These are phyloP conservation scores for Scheffersomyces parashehatae DNA, from an alignment of 1,139 yeast species.

Conservation along the genomic window DNA sequence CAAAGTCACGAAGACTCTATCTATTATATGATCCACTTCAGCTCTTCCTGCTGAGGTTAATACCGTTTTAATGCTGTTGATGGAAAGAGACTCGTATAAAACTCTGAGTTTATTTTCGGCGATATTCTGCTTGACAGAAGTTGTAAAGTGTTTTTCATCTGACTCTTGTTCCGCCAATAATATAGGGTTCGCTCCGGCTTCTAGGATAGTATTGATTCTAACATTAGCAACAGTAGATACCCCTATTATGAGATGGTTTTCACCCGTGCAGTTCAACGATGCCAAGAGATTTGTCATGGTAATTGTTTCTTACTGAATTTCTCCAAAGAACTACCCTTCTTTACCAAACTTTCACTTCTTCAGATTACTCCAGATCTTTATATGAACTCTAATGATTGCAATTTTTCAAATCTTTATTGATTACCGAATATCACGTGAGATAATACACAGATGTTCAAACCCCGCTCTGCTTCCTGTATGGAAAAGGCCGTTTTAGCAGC, in stretches of 20 bases:
- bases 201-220: slow-evolving; percentile 50
- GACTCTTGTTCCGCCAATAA: slow-evolving; percentile 30
- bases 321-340: no score
- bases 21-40: slow-evolving; percentile 65
- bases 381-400: no score
- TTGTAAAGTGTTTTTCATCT: slow-evolving; percentile 18
- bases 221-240: slow-evolving; percentile 50
- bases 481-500: no score
- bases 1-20: slow-evolving; percentile 68
- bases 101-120: slow-evolving; percentile 25
- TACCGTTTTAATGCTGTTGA: slow-evolving; percentile 15
- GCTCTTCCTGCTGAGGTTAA: slow-evolving; percentile 60
- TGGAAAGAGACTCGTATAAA: slow-evolving; percentile 34
- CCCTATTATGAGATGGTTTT: slow-evolving; percentile 66
- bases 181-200: slow-evolving; percentile 60
- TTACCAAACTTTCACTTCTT: no score
- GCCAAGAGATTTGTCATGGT: slow-evolving; percentile 43
- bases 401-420: neutral
- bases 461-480: neutral
- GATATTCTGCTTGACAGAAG: slow-evolving; percentile 21
- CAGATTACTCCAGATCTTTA: no score
- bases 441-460: neutral
- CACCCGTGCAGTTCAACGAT: slow-evolving; percentile 52
- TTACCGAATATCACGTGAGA: slow-evolving; percentile 15
- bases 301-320: no score